These are phyloP conservation scores for Kandelia obovata DNA, from an alignment of 345 rosid species.

Conservation along the genomic window DNA sequence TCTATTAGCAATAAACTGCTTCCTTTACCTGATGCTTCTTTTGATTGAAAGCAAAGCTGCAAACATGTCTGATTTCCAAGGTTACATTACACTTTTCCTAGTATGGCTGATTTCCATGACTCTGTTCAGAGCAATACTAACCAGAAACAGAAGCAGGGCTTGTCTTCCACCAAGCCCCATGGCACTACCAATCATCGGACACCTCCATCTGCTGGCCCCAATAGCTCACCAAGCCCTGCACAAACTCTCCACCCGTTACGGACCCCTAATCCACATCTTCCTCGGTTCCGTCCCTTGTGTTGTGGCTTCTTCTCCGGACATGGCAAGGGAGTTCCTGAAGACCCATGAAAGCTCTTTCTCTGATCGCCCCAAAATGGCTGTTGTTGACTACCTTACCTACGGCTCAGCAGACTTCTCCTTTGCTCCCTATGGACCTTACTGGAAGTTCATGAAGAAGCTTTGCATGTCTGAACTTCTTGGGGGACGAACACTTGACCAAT, in stretches of 20 bases:
- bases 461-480: conserved; percentile 48
- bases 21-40: too few relatives aligned
- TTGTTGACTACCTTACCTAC: conserved; percentile 49
- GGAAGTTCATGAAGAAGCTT: conserved; percentile 71
- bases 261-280: conserved; percentile 50
- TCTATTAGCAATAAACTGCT: too few relatives aligned
- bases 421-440: conserved; percentile 51
- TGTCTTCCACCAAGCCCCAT: conserved; percentile 48
- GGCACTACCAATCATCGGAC: conserved; percentile 57
- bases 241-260: conserved; percentile 48
- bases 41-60: background rate
- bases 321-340: conserved; percentile 61
- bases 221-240: conserved; percentile 61
- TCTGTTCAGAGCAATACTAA: conserved; percentile 27
- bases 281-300: conserved; percentile 54
- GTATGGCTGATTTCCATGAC: conserved; percentile 38
- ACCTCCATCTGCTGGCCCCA: conserved; percentile 56
- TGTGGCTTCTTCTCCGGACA: conserved; percentile 56
- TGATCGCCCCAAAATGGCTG: conserved; percentile 31
- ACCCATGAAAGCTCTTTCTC: conserved; percentile 51
- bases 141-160: conserved; percentile 7
- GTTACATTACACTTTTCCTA: conserved; percentile 33
- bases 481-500: conserved; percentile 31
- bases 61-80: conserved; percentile 32
- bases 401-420: conserved; percentile 51